phyloP scores from a whole-genome alignment of 2,329 filamentous ascomycete species.

The Arthrobotrys sphaeroides region DNA sequence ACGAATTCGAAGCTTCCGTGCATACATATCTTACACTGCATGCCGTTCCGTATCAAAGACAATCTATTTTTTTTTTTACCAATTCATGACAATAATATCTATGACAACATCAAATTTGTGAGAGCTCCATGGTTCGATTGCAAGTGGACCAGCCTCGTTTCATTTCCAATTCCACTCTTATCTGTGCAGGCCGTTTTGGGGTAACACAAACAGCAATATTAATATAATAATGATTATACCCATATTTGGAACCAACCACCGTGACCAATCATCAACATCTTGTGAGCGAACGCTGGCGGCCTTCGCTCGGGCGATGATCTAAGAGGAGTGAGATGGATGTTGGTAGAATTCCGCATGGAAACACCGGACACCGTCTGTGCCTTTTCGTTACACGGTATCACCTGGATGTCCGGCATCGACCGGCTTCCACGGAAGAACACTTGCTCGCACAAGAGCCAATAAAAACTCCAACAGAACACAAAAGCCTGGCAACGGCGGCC shows the following conservation, averaged over 20 bases:
- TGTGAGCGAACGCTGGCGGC: neutral
- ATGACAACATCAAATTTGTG: slow-evolving; percentile 25
- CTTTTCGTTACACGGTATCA: slow-evolving; percentile 33
- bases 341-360: neutral
- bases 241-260: slow-evolving; percentile 24
- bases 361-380: neutral
- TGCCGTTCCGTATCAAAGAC: neutral
- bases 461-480: slow-evolving; percentile 24
- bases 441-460: neutral
- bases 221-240: slow-evolving; percentile 26
- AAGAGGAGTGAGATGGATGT: neutral
- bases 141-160: slow-evolving; percentile 7
- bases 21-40: slow-evolving; percentile 5
- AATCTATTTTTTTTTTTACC: too few species aligned
- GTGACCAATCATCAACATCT: neutral
- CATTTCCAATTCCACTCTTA: slow-evolving; percentile 27
- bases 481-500: neutral
- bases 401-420: slow-evolving; percentile 3
- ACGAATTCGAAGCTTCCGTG: slow-evolving; percentile 10
- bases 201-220: slow-evolving; percentile 38
- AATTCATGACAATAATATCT: slow-evolving; percentile 30
- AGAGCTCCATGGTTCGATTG: slow-evolving; percentile 41
- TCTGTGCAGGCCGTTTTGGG: slow-evolving; percentile 23
- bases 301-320: neutral
- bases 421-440: neutral